These are phyloP conservation scores for Beverwykella pulmonaria DNA, from an alignment of 495 filamentous ascomycete genomes.

Conservation along the genomic window DNA sequence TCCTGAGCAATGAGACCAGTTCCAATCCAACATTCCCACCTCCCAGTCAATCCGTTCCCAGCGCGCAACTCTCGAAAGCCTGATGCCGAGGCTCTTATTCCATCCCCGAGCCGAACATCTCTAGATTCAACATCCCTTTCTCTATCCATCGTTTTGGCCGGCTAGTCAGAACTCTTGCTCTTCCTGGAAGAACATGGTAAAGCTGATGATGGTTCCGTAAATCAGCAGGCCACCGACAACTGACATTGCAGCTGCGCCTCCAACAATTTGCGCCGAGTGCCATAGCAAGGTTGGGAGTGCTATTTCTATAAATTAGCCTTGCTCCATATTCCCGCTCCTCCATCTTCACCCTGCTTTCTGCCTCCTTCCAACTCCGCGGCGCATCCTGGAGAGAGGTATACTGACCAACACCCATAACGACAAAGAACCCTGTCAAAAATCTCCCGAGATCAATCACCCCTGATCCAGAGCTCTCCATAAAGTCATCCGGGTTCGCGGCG, in stretches of 20 bases:
- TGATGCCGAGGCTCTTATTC: not conserved
- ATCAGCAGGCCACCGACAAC: slow-evolving; percentile 90
- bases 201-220: slow-evolving; percentile 96
- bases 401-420: slow-evolving; percentile 97
- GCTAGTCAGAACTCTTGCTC: slow-evolving; percentile 73
- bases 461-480: slow-evolving; percentile 81
- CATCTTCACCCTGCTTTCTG: not conserved
- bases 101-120: not conserved
- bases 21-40: not conserved
- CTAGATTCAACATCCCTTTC: not conserved
- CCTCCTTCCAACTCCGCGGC: not conserved
- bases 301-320: slow-evolving; percentile 46
- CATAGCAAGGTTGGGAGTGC: slow-evolving; percentile 90
- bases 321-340: not conserved
- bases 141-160: slow-evolving; percentile 1
- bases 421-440: slow-evolving; percentile 93
- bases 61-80: not conserved
- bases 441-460: slow-evolving; percentile 87
- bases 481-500: slow-evolving; percentile 93
- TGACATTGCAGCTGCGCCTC: slow-evolving; percentile 93
- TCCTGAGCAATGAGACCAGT: not conserved
- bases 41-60: not conserved
- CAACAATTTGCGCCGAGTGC: slow-evolving; percentile 75
- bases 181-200: slow-evolving; percentile 97
- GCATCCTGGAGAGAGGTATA: slow-evolving; percentile 25